These are phyloP conservation scores for Rutstroemia sydowiana DNA, from an alignment of 2,329 filamentous ascomycete species.

Conservation along the genomic window DNA sequence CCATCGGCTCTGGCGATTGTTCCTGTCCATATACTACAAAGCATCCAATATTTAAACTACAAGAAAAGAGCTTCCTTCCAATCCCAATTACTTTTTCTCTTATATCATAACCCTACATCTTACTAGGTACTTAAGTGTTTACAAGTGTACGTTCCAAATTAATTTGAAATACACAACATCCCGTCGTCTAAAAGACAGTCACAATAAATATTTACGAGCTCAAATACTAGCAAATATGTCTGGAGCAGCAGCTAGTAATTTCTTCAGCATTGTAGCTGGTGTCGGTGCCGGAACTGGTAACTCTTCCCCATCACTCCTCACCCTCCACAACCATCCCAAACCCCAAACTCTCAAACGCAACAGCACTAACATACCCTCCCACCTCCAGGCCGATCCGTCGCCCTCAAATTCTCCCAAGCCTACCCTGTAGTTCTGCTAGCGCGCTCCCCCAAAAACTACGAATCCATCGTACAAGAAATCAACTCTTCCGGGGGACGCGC, in stretches of 20 bases:
- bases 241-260: constrained; percentile 33
- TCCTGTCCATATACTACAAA: background rate
- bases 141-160: too few relatives aligned
- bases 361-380: background rate
- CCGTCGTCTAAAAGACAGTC: background rate
- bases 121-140: too few relatives aligned
- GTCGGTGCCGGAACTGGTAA: constrained; percentile 61
- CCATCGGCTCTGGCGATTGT: background rate
- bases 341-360: background rate
- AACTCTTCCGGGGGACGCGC: constrained; percentile 59
- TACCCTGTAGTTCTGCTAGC: constrained; percentile 74
- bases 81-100: too few relatives aligned
- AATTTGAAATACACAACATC: background rate
- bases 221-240: background rate
- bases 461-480: constrained; percentile 62
- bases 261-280: constrained; percentile 64
- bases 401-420: constrained; percentile 50
- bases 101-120: too few relatives aligned
- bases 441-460: constrained; percentile 57
- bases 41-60: background rate
- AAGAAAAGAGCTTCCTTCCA: too few relatives aligned
- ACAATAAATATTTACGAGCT: background rate
- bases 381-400: constrained; percentile 38
- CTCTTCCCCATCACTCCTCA: constrained; percentile 1
- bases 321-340: background rate